Evolutionary conservation across 768 basidiomycete genomes (phyloP).

Genomic region (Mycena galopus): DNA sequence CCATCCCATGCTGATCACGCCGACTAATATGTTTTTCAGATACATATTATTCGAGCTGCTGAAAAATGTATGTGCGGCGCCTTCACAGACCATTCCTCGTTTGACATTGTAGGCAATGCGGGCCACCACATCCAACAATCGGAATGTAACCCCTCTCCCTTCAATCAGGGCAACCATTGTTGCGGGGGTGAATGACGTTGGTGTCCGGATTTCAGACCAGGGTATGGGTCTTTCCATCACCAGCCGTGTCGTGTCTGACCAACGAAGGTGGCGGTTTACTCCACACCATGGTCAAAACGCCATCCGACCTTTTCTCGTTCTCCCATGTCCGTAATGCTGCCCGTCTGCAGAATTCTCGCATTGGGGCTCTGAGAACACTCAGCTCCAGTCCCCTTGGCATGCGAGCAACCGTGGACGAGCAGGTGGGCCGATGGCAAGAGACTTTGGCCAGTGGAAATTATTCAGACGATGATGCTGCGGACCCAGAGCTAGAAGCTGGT

Average conservation of each 20-base stretch:
- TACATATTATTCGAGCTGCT: conserved; percentile 92
- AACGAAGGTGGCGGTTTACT: conserved; percentile 77
- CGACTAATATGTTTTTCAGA: conserved; percentile 49
- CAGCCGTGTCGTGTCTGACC: conserved; percentile 25
- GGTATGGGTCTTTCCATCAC: conserved; percentile 55
- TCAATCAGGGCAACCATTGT: conserved; percentile 82
- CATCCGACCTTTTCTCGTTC: conserved; percentile 90
- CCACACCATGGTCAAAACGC: conserved; percentile 63
- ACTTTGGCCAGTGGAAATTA: conserved; percentile 38
- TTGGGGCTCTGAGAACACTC: conserved; percentile 76
- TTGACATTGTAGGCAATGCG: conserved; percentile 70
- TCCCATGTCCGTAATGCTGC: conserved; percentile 85
- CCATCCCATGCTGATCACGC: background rate
- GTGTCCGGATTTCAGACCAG: conserved; percentile 92
- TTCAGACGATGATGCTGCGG: conserved; percentile 41
- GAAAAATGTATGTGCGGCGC: conserved; percentile 78
- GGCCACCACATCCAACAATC: conserved; percentile 71
- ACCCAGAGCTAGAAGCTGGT: conserved; percentile 59
- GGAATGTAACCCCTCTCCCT: conserved; percentile 59
- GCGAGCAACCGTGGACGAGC: conserved; percentile 85
- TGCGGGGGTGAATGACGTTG: conserved; percentile 78
- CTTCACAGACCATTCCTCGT: background rate
- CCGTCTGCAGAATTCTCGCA: conserved; percentile 73
- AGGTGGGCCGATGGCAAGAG: conserved; percentile 66
- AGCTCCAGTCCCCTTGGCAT: conserved; percentile 73